Conservation (phyloP, 768 basidiomycete species). For the Termitomyces sp. region DNA sequence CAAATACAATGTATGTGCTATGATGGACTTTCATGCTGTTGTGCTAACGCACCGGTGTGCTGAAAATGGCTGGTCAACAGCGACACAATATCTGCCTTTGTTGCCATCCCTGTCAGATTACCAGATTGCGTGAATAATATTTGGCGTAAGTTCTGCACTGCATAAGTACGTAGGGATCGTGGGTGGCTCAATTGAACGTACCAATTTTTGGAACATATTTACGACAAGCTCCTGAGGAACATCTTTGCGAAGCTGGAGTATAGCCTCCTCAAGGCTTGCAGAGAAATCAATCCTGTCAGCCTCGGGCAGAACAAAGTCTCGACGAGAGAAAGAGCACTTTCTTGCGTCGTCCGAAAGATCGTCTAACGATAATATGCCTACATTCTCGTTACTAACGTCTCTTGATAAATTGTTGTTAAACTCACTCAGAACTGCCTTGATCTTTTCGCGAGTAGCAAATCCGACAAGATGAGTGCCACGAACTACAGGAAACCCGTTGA, state of each 20-base stretch:
- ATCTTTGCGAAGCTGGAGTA: slow-evolving; percentile 62
- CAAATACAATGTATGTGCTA: background rate
- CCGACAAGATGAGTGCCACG: slow-evolving; percentile 48
- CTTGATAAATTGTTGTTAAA: background rate
- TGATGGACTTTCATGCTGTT: slow-evolving; percentile 5
- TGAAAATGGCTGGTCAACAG: slow-evolving; percentile 54
- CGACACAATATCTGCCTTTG: slow-evolving; percentile 61
- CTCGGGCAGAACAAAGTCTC: slow-evolving; percentile 20
- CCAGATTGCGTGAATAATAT: slow-evolving; percentile 62
- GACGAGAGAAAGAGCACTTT: slow-evolving; percentile 39
- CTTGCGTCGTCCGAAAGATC: slow-evolving; percentile 22
- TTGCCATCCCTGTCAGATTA: slow-evolving; percentile 57
- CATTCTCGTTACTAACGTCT: background rate
- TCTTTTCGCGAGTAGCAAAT: slow-evolving; percentile 53
- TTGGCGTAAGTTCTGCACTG: slow-evolving; percentile 55
- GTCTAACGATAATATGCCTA: slow-evolving; percentile 26
- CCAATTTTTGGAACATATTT: slow-evolving; percentile 71
- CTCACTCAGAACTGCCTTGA: slow-evolving; percentile 34
- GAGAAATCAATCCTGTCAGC: slow-evolving; percentile 32
- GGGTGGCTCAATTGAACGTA: slow-evolving; percentile 17
- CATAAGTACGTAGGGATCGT: background rate
- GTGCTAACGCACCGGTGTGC: slow-evolving; percentile 39
- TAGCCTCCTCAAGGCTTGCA: slow-evolving; percentile 37
- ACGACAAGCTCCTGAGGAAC: slow-evolving; percentile 69
- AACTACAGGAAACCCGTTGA: slow-evolving; percentile 65